phyloP scores from a whole-genome alignment of 2,329 filamentous ascomycete genomes.

The Blumeria hordei region DNA sequence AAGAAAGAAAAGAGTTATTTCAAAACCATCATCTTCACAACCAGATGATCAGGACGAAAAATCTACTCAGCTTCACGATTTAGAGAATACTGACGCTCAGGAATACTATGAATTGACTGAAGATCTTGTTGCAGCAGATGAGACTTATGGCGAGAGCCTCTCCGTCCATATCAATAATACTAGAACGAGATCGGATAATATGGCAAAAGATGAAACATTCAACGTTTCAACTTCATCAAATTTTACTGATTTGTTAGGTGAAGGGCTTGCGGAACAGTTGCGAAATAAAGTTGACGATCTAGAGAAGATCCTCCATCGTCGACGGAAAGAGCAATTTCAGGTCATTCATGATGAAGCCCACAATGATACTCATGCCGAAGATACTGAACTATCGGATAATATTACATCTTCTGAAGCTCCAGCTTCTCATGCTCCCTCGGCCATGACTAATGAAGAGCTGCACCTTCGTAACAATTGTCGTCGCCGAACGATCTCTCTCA shows the following conservation, averaged over 20 bases:
- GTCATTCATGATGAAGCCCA: neutral
- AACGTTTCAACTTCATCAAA: neutral
- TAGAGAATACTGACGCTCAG: neutral
- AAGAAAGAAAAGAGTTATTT: neutral
- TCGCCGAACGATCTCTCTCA: neutral
- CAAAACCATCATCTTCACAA: neutral
- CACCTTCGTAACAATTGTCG: neutral
- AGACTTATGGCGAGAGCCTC: neutral
- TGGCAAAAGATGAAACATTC: neutral
- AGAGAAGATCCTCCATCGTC: neutral
- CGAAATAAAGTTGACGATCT: neutral
- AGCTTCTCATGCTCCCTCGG: neutral
- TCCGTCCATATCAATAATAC: neutral
- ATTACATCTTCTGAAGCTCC: neutral
- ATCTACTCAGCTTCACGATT: neutral
- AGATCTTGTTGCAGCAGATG: neutral
- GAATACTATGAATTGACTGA: neutral
- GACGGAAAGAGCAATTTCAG: neutral
- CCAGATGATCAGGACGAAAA: neutral
- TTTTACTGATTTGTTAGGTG: conserved; percentile 1
- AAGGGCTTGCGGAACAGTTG: neutral
- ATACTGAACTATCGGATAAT: conserved; percentile 1
- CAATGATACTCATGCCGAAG: neutral
- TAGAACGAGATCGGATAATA: neutral
- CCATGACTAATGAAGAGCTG: neutral